Percentiles rank a stretch among this genome's conserved stretches.
Conservation (phyloP, 2,329 filamentous ascomycete species). For the Talaromyces marneffei region DNA sequence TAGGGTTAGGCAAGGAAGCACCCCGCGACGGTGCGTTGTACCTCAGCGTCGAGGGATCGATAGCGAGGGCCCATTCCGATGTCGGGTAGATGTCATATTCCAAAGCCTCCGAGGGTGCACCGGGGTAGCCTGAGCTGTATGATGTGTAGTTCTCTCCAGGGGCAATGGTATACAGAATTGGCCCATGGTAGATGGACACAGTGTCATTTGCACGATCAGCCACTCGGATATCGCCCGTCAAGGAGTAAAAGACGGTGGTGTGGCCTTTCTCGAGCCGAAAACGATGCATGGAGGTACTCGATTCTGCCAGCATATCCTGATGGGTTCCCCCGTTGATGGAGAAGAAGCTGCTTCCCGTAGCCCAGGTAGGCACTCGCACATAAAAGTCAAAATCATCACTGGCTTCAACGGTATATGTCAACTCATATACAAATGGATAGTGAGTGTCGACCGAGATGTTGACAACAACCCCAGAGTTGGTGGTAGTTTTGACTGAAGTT, state of each 20-base stretch:
- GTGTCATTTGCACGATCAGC: constrained; percentile 39
- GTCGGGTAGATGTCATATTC: constrained; percentile 35
- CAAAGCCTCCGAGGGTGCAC: constrained; percentile 24
- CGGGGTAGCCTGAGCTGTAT: constrained; percentile 23
- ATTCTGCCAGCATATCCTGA: constrained; percentile 25
- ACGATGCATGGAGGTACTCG: constrained; percentile 34
- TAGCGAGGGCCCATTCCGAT: constrained; percentile 25
- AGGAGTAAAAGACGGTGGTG: constrained; percentile 29
- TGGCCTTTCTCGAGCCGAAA: constrained; percentile 31
- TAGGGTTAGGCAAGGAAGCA: constrained; percentile 20
- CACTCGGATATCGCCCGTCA: constrained; percentile 29
- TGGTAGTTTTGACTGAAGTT: constrained; percentile 35
- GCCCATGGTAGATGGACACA: constrained; percentile 41
- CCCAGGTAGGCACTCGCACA: constrained; percentile 45
- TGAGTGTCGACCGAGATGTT: constrained; percentile 44
- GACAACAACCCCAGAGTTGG: constrained; percentile 34
- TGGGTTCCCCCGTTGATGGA: constrained; percentile 20
- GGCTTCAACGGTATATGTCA: constrained; percentile 38
- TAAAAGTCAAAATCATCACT: constrained; percentile 38
- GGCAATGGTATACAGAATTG: constrained; percentile 41
- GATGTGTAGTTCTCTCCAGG: constrained; percentile 27
- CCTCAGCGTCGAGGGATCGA: constrained; percentile 31
- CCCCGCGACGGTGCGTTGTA: constrained; percentile 21
- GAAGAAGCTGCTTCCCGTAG: constrained; percentile 21
- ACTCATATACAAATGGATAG: constrained; percentile 44